phyloP scores from a whole-genome alignment of 2,329 filamentous ascomycete species.

The Phialemoniopsis sp. region DNA sequence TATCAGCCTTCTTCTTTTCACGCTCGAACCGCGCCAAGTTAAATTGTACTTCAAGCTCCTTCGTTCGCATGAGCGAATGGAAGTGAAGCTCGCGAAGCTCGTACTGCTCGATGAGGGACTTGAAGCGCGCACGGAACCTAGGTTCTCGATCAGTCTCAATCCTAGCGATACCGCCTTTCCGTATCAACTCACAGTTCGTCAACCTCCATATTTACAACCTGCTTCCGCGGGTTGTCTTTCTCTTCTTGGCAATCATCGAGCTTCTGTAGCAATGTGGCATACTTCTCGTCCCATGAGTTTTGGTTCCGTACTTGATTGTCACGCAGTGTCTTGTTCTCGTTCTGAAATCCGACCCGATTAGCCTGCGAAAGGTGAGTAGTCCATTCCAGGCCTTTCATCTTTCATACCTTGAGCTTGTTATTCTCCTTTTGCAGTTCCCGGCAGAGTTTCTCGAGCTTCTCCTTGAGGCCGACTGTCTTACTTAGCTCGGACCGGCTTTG shows the following conservation, averaged over 20 bases:
- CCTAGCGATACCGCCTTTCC: not conserved
- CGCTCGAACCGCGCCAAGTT: constrained; percentile 85
- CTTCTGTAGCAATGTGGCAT: constrained; percentile 75
- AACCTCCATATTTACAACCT: constrained; percentile 78
- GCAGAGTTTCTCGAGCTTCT: constrained; percentile 95
- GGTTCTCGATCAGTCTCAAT: no score
- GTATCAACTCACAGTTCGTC: constrained; percentile 71
- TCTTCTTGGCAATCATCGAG: constrained; percentile 86
- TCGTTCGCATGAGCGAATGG: constrained; percentile 84
- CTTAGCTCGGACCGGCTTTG: constrained; percentile 81
- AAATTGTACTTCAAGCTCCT: constrained; percentile 92
- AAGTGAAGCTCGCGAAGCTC: constrained; percentile 94
- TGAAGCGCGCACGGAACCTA: constrained; percentile 82
- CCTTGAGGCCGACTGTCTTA: constrained; percentile 86
- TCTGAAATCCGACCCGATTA: constrained; percentile 38
- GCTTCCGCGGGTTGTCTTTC: constrained; percentile 77
- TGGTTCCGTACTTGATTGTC: constrained; percentile 81
- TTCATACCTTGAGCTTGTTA: constrained; percentile 85
- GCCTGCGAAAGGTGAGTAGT: not conserved
- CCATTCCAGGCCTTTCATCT: constrained; percentile 14
- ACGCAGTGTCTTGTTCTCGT: constrained; percentile 89
- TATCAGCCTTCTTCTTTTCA: constrained; percentile 83
- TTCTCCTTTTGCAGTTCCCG: constrained; percentile 94
- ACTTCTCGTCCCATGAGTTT: constrained; percentile 78
- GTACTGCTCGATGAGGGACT: constrained; percentile 94